These are phyloP conservation scores for Aspergillus sclerotioniger DNA, from an alignment of 495 filamentous ascomycete species.

Conservation along the genomic window DNA sequence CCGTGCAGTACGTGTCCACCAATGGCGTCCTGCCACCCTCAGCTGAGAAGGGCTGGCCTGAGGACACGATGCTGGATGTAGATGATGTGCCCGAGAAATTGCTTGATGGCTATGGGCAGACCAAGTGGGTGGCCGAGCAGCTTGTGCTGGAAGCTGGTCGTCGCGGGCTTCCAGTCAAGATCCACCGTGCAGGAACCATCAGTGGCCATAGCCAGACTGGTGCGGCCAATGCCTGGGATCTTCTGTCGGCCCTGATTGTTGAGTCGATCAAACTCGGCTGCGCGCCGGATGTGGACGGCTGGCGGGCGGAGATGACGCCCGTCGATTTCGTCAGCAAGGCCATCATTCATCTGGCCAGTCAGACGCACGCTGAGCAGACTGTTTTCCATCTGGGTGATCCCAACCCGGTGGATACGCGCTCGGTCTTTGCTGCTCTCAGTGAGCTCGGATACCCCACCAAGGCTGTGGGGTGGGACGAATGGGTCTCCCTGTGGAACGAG, in stretches of 20 bases:
- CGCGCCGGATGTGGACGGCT: slow-evolving; percentile 60
- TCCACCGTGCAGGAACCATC: slow-evolving; percentile 63
- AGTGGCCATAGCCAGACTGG: slow-evolving; percentile 62
- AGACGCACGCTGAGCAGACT: slow-evolving; percentile 50
- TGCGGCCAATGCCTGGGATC: slow-evolving; percentile 66
- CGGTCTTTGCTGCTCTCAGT: slow-evolving; percentile 54
- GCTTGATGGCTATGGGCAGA: slow-evolving; percentile 62
- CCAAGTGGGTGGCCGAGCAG: slow-evolving; percentile 68
- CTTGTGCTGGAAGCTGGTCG: slow-evolving; percentile 61
- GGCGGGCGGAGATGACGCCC: slow-evolving; percentile 71
- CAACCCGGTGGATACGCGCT: slow-evolving; percentile 53
- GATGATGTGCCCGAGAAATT: slow-evolving; percentile 59
- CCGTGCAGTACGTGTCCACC: slow-evolving; percentile 68
- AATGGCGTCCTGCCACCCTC: slow-evolving; percentile 65
- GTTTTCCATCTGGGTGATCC: slow-evolving; percentile 67
- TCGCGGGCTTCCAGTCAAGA: slow-evolving; percentile 58
- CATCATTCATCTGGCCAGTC: slow-evolving; percentile 58
- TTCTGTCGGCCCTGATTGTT: slow-evolving; percentile 63
- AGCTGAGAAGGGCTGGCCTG: slow-evolving; percentile 54
- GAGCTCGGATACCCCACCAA: slow-evolving; percentile 63
- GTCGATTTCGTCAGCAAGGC: slow-evolving; percentile 67
- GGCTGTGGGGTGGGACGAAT: slow-evolving; percentile 58
- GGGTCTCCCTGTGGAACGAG: slow-evolving; percentile 61
- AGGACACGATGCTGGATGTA: slow-evolving; percentile 55
- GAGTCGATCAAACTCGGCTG: slow-evolving; percentile 64